Conservation (phyloP, 1,284 basidiomycete genomes). For the Leccinum angustisporum region DNA sequence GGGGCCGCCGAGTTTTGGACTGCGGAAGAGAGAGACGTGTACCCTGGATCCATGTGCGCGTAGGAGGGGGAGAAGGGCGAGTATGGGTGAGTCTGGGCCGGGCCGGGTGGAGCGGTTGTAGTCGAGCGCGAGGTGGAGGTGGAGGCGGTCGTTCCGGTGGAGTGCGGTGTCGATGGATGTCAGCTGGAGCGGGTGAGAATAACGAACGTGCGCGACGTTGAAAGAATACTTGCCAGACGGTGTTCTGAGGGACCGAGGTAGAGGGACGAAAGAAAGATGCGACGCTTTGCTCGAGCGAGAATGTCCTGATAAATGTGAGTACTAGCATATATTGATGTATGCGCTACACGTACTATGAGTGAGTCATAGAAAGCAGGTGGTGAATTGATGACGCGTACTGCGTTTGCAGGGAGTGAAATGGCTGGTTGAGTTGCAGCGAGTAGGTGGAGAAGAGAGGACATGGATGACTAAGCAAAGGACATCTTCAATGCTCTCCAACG, state of each 20-base stretch:
- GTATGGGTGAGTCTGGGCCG: slow-evolving; percentile 72
- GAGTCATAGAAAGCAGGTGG: slow-evolving; percentile 41
- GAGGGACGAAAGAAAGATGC: slow-evolving; percentile 85
- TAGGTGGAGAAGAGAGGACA: slow-evolving; percentile 13
- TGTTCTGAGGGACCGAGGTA: slow-evolving; percentile 76
- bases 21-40: slow-evolving; percentile 79
- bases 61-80: slow-evolving; percentile 72
- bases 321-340: background rate
- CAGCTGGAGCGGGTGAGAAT: slow-evolving; percentile 49
- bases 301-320: slow-evolving; percentile 51
- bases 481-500: background rate
- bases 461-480: slow-evolving; percentile 22
- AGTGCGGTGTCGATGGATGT: slow-evolving; percentile 64
- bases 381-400: slow-evolving; percentile 38
- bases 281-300: slow-evolving; percentile 67
- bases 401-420: slow-evolving; percentile 35
- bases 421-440: slow-evolving; percentile 43
- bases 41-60: slow-evolving; percentile 74
- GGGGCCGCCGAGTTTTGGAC: slow-evolving; percentile 78
- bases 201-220: background rate
- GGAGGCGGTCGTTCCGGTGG: slow-evolving; percentile 56
- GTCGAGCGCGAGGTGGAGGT: slow-evolving; percentile 81
- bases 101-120: slow-evolving; percentile 90
- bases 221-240: slow-evolving; percentile 54
- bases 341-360: slow-evolving; percentile 37